A percentile compares a stretch with the other conserved stretches of the same genome.
phyloP scores from a whole-genome alignment of 352 stramenopile genomes.

The Pythium pectinolyticum region DNA sequence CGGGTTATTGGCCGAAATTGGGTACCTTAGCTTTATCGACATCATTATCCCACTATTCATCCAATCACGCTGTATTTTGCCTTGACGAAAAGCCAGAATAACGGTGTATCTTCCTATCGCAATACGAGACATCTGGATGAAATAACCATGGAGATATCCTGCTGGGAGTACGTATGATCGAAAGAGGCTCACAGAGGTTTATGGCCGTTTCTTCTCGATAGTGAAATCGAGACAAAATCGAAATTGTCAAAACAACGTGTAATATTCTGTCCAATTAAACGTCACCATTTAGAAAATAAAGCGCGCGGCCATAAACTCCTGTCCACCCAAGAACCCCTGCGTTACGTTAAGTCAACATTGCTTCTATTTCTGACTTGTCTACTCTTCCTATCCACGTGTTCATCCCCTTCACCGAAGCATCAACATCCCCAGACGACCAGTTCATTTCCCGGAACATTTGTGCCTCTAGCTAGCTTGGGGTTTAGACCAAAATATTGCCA shows the following conservation, averaged over 20 bases:
- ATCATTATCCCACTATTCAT: neutral
- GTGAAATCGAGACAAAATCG: neutral
- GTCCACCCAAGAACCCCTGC: neutral
- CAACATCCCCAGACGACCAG: too few species aligned
- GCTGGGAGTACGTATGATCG: neutral
- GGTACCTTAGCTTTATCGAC: neutral
- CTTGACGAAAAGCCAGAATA: neutral
- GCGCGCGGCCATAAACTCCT: neutral
- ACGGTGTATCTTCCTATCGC: neutral
- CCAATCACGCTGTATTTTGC: neutral
- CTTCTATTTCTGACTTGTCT: too few species aligned
- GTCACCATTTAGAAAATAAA: neutral
- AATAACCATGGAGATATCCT: neutral
- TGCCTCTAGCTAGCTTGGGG: too few species aligned
- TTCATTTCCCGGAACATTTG: too few species aligned
- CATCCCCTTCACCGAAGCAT: too few species aligned
- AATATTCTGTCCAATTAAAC: neutral
- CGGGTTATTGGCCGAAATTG: neutral
- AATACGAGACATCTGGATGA: neutral
- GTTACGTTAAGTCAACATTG: neutral
- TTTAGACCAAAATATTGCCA: too few species aligned
- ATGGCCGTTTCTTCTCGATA: neutral
- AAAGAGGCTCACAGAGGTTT: neutral
- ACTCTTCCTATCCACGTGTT: too few species aligned
- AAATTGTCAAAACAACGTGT: neutral